phyloP scores from a whole-genome alignment of 495 filamentous ascomycete species.

The Xylaria acuta region DNA sequence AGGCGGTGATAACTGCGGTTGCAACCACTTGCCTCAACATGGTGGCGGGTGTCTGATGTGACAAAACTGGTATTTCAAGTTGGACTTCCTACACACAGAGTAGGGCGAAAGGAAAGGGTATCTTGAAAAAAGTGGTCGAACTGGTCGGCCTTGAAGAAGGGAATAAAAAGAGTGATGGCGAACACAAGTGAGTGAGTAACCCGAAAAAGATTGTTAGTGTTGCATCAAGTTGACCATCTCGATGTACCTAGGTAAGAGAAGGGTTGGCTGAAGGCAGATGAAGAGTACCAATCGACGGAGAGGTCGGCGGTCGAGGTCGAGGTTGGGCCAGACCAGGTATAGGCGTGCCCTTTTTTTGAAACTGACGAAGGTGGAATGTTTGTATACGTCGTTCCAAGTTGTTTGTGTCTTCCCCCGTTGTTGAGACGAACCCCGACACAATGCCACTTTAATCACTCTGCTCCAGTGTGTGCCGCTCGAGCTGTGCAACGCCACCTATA shows the following conservation, averaged over 20 bases:
- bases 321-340: background rate
- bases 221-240: slow-evolving; percentile 8
- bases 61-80: background rate
- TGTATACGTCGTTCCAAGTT: slow-evolving; percentile 1
- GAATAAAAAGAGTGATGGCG: slow-evolving; percentile 4
- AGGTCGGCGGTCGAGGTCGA: slow-evolving; percentile 4
- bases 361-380: background rate
- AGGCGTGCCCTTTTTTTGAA: background rate
- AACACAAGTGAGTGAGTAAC: slow-evolving; percentile 1
- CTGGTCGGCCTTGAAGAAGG: slow-evolving; percentile 20
- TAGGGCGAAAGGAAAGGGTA: slow-evolving; percentile 13
- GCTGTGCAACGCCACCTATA: slow-evolving; percentile 18
- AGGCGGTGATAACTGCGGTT: background rate
- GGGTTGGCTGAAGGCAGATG: background rate
- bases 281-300: background rate
- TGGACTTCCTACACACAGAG: background rate
- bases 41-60: background rate
- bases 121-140: slow-evolving; percentile 17
- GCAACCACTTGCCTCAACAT: slow-evolving; percentile 14
- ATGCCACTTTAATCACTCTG: slow-evolving; percentile 4
- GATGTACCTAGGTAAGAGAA: background rate
- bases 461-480: background rate
- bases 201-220: background rate
- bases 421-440: background rate
- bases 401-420: slow-evolving; percentile 3